Evolutionary conservation across 345 rosid species (phyloP).

Genomic region (Xanthoceras sorbifolium): DNA sequence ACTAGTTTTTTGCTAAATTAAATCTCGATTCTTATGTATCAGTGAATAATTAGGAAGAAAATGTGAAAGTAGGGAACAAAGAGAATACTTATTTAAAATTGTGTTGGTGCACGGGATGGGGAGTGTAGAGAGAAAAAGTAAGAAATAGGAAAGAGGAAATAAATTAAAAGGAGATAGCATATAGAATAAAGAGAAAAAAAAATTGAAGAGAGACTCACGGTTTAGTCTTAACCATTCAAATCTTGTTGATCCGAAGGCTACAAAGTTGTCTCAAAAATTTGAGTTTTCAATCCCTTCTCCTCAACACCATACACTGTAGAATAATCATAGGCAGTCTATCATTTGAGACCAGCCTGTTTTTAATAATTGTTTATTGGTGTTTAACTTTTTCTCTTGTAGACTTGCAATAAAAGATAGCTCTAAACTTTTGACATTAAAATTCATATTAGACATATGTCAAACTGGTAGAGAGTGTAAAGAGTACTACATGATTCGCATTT

Average conservation of each 20-base stretch:
- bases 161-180: too few species aligned
- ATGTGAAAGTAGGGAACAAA: neutral
- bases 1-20: too few species aligned
- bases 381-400: neutral
- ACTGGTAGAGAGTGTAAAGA: neutral
- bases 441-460: neutral
- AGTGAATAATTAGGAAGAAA: too few species aligned
- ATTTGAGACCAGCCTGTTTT: neutral
- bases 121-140: neutral
- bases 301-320: neutral
- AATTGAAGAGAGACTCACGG: too few species aligned
- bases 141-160: too few species aligned
- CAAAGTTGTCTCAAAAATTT: neutral
- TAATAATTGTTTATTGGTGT: neutral
- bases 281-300: neutral
- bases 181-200: too few species aligned
- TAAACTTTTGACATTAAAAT: neutral
- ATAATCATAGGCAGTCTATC: too few species aligned
- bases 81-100: neutral
- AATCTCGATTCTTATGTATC: too few species aligned
- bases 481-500: neutral
- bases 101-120: neutral
- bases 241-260: neutral
- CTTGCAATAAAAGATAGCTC: neutral
- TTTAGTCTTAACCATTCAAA: too few species aligned